These are phyloP conservation scores for Guadua angustifolia DNA, from an alignment of 176 grass and related monocot species.

Conservation along the genomic window DNA sequence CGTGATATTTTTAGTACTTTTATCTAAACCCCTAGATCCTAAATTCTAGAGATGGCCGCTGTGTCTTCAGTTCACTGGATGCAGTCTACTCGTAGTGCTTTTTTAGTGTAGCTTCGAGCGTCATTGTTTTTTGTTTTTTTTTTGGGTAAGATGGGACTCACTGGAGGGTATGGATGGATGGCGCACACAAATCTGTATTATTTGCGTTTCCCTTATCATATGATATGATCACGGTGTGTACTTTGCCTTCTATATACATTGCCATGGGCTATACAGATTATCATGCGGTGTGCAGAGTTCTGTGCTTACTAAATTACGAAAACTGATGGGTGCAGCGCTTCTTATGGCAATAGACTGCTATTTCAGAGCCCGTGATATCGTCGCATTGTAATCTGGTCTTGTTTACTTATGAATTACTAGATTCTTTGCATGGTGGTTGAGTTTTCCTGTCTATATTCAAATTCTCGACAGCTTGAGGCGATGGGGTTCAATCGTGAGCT, in stretches of 20 bases:
- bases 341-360: neutral
- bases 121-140: neutral
- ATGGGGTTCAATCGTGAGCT: conserved; percentile 94
- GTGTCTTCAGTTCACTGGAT: neutral
- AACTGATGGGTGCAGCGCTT: neutral
- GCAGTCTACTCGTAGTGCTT: neutral
- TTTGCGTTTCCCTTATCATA: neutral
- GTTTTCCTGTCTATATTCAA: neutral
- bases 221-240: neutral
- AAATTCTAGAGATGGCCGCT: neutral
- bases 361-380: neutral
- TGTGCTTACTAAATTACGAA: neutral
- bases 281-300: too few species aligned
- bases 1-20: neutral
- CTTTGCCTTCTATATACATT: neutral
- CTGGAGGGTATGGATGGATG: neutral
- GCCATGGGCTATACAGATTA: neutral
- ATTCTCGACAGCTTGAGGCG: conserved; percentile 69
- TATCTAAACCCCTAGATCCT: neutral
- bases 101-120: neutral
- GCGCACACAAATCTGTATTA: neutral
- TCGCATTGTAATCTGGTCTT: neutral
- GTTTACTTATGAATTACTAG: neutral
- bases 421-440: neutral
- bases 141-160: neutral